Percentiles rank a stretch among this genome's conserved stretches.
phyloP scores from a whole-genome alignment of 1,284 basidiomycete genomes.

The Cutaneotrichosporon mucoides region DNA sequence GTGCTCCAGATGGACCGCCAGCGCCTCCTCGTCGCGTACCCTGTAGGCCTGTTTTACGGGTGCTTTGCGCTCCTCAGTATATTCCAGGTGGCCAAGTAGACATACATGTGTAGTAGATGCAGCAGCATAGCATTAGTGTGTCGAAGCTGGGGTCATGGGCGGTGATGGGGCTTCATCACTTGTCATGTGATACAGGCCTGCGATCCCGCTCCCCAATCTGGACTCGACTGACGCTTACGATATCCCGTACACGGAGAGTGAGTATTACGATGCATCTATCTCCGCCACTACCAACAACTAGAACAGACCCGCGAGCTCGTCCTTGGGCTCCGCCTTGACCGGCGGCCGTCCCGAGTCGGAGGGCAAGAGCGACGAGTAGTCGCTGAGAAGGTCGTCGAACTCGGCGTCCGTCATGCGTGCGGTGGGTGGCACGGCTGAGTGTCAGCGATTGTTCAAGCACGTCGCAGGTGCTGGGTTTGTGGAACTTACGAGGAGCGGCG shows the following conservation, averaged over 20 bases:
- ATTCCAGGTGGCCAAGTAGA: conserved; percentile 29
- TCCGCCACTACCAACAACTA: conserved; percentile 10
- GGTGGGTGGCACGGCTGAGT: no score
- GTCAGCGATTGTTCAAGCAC: no score
- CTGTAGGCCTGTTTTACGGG: conserved; percentile 82
- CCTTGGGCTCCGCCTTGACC: conserved; percentile 25
- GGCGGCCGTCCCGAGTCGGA: no score
- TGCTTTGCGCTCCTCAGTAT: conserved; percentile 81
- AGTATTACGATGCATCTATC: conserved; percentile 7
- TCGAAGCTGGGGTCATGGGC: no score
- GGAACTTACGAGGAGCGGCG: conserved; percentile 33
- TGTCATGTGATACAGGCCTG: no score
- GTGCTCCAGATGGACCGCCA: conserved; percentile 94
- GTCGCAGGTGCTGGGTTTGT: no score
- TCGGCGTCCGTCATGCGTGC: conserved; percentile 32
- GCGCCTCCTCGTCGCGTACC: conserved; percentile 87
- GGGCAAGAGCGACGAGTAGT: conserved; percentile 41
- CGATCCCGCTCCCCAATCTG: no score
- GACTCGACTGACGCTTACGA: no score
- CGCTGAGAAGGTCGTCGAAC: conserved; percentile 45
- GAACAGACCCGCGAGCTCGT: conserved; percentile 45
- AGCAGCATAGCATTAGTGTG: neutral
- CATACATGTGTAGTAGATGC: neutral
- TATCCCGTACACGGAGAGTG: no score
- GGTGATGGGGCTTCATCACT: no score